Conservation (phyloP, 306 rosid species). For the Lathyrus oleraceus region DNA sequence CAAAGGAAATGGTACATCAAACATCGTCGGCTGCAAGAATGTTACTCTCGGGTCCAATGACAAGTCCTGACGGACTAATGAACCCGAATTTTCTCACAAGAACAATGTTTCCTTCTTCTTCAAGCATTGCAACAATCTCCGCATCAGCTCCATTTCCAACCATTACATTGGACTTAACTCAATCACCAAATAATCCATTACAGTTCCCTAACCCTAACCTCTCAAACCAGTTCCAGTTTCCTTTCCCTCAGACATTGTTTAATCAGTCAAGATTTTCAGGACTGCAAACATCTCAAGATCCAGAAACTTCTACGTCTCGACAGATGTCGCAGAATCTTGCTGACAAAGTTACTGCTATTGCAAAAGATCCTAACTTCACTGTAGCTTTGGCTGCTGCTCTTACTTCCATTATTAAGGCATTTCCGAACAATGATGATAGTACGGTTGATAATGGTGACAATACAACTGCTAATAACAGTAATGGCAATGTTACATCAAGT, state of each 20-base stretch:
- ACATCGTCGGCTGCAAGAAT: conserved; percentile 78
- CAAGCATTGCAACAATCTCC: conserved; percentile 91
- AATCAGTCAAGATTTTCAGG: conserved; percentile 83
- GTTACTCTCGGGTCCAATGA: conserved; percentile 84
- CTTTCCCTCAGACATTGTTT: conserved; percentile 55
- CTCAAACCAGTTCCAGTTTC: conserved; percentile 50
- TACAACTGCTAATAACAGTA: conserved; percentile 15
- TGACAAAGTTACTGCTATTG: conserved; percentile 62
- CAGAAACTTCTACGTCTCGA: conserved; percentile 33
- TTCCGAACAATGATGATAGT: conserved; percentile 35
- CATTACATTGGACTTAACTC: conserved; percentile 85
- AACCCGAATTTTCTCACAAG: conserved; percentile 70
- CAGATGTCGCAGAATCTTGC: conserved; percentile 41
- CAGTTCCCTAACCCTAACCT: conserved; percentile 53
- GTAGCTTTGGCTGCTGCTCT: conserved; percentile 75
- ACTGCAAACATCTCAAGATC: conserved; percentile 71
- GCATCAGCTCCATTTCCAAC: conserved; percentile 98
- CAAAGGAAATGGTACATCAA: conserved; percentile 81
- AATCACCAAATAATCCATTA: conserved; percentile 62
- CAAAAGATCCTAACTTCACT: conserved; percentile 73
- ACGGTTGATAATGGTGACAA: conserved; percentile 30
- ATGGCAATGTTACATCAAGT: conserved; percentile 25
- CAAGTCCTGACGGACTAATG: conserved; percentile 70
- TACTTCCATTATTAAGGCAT: conserved; percentile 64
- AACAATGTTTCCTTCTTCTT: conserved; percentile 70